A percentile compares a stretch with the other conserved stretches of the same genome.
phyloP scores from a whole-genome alignment of 768 basidiomycete species.

The Leccinum variicolor region DNA sequence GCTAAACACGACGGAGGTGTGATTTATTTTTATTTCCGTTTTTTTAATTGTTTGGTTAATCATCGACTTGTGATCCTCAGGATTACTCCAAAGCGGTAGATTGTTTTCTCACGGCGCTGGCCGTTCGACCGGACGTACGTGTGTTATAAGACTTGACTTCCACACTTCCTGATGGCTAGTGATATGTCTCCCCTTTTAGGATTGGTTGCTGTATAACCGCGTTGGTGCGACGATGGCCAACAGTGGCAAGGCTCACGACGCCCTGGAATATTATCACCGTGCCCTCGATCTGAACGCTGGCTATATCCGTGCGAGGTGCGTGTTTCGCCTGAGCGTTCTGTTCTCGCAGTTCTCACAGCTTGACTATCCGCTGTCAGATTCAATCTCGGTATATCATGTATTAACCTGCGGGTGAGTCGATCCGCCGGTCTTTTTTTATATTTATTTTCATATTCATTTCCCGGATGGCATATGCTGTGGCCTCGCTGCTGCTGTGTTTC shows the following conservation, averaged over 20 bases:
- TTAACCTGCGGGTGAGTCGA: conserved; percentile 70
- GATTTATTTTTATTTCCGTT: conserved; percentile 11
- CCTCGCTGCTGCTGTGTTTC: not conserved
- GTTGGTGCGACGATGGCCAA: conserved; percentile 95
- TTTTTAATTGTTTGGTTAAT: not conserved
- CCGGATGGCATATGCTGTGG: not conserved
- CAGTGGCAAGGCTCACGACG: conserved; percentile 72
- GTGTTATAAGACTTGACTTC: not conserved
- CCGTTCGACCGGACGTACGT: conserved; percentile 80
- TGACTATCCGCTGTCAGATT: conserved; percentile 50
- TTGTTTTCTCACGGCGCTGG: conserved; percentile 88
- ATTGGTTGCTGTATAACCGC: conserved; percentile 90
- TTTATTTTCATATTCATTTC: not conserved
- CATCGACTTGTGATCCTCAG: conserved; percentile 35
- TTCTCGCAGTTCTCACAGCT: not conserved
- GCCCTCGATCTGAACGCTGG: conserved; percentile 86
- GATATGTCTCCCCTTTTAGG: conserved; percentile 42
- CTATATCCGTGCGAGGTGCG: conserved; percentile 85
- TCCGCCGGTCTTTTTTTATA: not conserved
- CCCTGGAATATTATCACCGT: conserved; percentile 81
- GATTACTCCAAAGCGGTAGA: conserved; percentile 92
- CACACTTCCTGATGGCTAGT: not conserved
- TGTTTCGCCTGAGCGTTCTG: not conserved
- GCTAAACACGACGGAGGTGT: conserved; percentile 87
- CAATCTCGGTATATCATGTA: conserved; percentile 90